These are phyloP conservation scores for Penicillium soppii DNA, from an alignment of 495 filamentous ascomycete species.

Conservation along the genomic window DNA sequence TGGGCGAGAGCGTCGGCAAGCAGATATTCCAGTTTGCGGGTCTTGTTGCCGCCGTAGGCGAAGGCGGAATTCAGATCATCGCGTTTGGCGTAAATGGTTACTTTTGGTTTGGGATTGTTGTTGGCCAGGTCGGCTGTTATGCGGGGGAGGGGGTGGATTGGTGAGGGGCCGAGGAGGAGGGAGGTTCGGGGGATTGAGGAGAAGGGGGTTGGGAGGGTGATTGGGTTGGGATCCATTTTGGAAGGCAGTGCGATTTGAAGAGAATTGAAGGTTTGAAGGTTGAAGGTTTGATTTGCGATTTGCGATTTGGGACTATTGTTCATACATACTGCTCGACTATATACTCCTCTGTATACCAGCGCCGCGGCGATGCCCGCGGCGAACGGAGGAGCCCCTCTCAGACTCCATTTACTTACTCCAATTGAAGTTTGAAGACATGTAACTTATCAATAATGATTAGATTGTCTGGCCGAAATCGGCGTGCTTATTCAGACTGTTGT, in stretches of 20 bases:
- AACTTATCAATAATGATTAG: no score
- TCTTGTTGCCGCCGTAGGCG: conserved; percentile 67
- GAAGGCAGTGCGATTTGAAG: not conserved
- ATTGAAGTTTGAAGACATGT: no score
- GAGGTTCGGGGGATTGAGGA: conserved; percentile 52
- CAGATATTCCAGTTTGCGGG: conserved; percentile 63
- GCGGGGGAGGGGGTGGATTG: conserved; percentile 59
- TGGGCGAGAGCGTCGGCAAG: conserved; percentile 55
- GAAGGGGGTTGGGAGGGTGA: conserved; percentile 55
- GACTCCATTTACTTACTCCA: not conserved
- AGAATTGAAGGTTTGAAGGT: not conserved
- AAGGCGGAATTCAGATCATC: conserved; percentile 63
- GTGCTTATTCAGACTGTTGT: no score
- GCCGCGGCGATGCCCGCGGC: conserved; percentile 3
- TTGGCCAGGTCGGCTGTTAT: conserved; percentile 55
- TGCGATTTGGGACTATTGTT: not conserved
- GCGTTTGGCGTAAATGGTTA: conserved; percentile 60
- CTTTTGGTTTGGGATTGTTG: conserved; percentile 23
- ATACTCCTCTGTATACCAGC: not conserved
- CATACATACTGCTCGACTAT: not conserved
- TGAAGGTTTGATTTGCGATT: not conserved
- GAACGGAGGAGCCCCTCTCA: not conserved
- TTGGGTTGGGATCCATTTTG: not conserved
- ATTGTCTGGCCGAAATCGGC: conserved; percentile 13
- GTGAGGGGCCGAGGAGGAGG: conserved; percentile 58